phyloP scores from a whole-genome alignment of 1,284 basidiomycete genomes.

The Boletus mariae region DNA sequence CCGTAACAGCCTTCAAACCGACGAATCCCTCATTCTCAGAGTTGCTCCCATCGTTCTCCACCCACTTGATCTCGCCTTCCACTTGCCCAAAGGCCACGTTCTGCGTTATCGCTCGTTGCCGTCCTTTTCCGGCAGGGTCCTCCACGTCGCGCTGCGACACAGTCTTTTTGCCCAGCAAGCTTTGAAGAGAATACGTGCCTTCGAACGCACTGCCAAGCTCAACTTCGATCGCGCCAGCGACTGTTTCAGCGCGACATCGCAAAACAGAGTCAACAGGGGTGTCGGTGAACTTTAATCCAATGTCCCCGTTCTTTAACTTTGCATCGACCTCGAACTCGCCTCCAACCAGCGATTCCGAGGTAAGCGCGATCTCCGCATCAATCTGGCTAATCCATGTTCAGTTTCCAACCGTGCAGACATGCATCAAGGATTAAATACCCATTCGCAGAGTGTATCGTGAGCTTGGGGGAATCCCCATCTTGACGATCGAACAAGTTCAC shows the following conservation, averaged over 20 bases:
- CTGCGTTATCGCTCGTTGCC: slow-evolving; percentile 28
- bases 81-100: slow-evolving; percentile 4
- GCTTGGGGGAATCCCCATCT: slow-evolving; percentile 19
- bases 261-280: slow-evolving; percentile 42
- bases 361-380: slow-evolving; percentile 28
- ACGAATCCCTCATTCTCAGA: slow-evolving; percentile 19
- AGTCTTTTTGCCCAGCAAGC: slow-evolving; percentile 21
- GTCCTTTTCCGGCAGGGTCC: slow-evolving; percentile 40
- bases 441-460: slow-evolving; percentile 36
- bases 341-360: slow-evolving; percentile 22
- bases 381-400: slow-evolving; percentile 30
- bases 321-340: slow-evolving; percentile 38
- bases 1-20: slow-evolving; percentile 16
- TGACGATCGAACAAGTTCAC: slow-evolving; percentile 35
- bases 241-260: slow-evolving; percentile 31
- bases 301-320: slow-evolving; percentile 26
- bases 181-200: slow-evolving; percentile 38
- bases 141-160: slow-evolving; percentile 23
- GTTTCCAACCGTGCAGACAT: neutral
- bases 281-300: slow-evolving; percentile 33
- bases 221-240: slow-evolving; percentile 32
- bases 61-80: slow-evolving; percentile 25
- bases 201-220: slow-evolving; percentile 41
- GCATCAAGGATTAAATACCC: slow-evolving; percentile 29
- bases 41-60: slow-evolving; percentile 19